Evolutionary conservation across 306 rosid genomes (phyloP).

Genomic region (Castanea mollissima): DNA sequence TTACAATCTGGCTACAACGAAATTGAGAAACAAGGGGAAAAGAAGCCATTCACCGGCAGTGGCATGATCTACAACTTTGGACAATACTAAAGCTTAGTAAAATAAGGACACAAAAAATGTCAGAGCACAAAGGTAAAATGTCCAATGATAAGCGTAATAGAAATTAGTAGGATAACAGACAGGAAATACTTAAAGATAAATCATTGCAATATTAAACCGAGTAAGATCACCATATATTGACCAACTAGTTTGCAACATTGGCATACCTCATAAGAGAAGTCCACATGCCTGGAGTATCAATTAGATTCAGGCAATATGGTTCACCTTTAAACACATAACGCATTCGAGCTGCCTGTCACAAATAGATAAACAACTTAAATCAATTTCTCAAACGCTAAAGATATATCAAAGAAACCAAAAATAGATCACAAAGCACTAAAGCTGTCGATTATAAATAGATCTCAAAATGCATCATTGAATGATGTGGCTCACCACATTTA

Average conservation of each 20-base stretch:
- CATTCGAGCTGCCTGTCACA: slow-evolving; percentile 89
- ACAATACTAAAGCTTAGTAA: neutral
- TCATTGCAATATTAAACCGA: neutral
- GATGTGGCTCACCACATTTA: neutral
- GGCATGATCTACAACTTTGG: neutral
- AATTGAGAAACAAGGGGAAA: neutral
- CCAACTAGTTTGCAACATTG: neutral
- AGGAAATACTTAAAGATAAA: neutral
- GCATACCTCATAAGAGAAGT: slow-evolving; percentile 88
- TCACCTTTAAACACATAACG: slow-evolving; percentile 53
- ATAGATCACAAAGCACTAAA: neutral
- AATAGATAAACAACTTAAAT: slow-evolving; percentile 21
- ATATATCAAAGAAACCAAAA: slow-evolving; percentile 1
- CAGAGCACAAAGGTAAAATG: neutral
- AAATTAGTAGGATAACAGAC: neutral
- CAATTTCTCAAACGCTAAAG: slow-evolving; percentile 10
- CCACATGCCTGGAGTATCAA: slow-evolving; percentile 97
- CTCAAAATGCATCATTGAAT: neutral
- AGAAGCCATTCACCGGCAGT: neutral
- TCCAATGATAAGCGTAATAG: neutral
- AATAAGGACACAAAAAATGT: neutral
- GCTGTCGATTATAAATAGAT: neutral
- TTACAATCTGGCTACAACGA: neutral
- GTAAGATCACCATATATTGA: neutral
- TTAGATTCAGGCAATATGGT: slow-evolving; percentile 79